Base-by-base conservation (phyloP, 2,329 filamentous ascomycete species). In the Ascochyta clinopodiicola region DNA sequence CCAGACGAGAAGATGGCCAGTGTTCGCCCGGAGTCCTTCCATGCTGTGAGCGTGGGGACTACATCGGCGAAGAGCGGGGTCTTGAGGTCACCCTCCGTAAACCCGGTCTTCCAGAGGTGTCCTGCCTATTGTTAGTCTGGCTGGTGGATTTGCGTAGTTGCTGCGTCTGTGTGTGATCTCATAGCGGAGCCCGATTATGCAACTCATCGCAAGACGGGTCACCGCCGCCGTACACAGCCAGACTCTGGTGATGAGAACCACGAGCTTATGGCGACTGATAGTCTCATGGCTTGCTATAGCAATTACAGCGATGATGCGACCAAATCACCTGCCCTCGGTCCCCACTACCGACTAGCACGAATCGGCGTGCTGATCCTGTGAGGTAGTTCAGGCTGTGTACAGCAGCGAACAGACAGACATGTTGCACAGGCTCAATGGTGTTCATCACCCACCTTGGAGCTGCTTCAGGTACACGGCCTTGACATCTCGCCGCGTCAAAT, bases 1-100 rank as follows among this genome's bases (percentile, higher is more conserved):
- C 91, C 91, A 12, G 89, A 92, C 4, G 89, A 92, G 78, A 93
- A 95, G 69, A 95, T 93, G 66, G 89, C 85, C 61, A 93, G 69
- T 9, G 66, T 81, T 58, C 85, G 78, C 24, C 82, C 83, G 27
- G 79, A 74, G 15, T 75, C 71, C 50, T 82, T 80, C 85, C 89
- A 92, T 38, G 77, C 65, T 48, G 79, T 75, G 59, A 92, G 79
- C 60, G 83, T 82, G 8, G 85, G 82, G n/a, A 84, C 79, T 17
- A 94, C 90, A 68, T 95, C 91, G 4, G 83, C 77, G 72, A 92
- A 95, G 56, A 95, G 80, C 9, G 89, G 88, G 24, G 90, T 90
- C 59, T 84, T 83, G 60, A 94, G 83, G 59, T 86, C 81, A 48
- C 89, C 89, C 46, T 82, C 84, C 57, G 81, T 80, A 77, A 94